Base-by-base conservation (phyloP, 129 eudicot species). In the Flaveria bidentis region DNA sequence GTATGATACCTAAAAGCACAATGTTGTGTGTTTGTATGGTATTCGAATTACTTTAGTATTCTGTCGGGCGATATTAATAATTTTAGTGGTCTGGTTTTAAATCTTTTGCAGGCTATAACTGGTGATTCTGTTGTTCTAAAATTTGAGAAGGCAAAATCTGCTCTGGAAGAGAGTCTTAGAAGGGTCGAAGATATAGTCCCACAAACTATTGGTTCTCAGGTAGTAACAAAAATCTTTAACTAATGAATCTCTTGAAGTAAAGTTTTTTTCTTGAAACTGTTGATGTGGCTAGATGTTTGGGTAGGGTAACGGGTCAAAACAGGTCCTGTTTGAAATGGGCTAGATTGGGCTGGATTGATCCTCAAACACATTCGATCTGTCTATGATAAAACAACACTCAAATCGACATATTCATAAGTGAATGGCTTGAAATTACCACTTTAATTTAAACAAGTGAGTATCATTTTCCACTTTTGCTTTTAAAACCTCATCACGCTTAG, bases 181-280 rank as follows among this genome's bases (percentile, higher is more conserved):
- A 89, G 97, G 42, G 98, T 93, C 52, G 96, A 93, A 80, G 93
- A 90, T 78, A 90, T 93, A 69, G 98, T 93, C 75, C 92, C 97
- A 4, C 96, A 90, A 87, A 22, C 88, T 44, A 93, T 93, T 55
- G 97, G 98, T 74, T 84, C 84, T 88, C 97, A 92, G 98, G 98
- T 92, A 84, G 30, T 81, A 14, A 36, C 26, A 44, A 45, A n/a
- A 18, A 17, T 14, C 20, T 55, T 39, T 16, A 14, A 25, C 16
- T 30, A 26, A 60, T 22, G 45, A 74, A 60, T 58, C 25, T 10
- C 14, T 66, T 50, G 16, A 50, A 51, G 66, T 22, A 2, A 9
- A 25, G 0, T 58, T 74, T 74, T 45, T 74, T 2, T 28, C 28
- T 23, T 46, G 26, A 45, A 14, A 14, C 22, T 58, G 10, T 15